Evolutionary conservation across 129 eudicot genomes (phyloP).

Genomic region (Ambrosia trifida): DNA sequence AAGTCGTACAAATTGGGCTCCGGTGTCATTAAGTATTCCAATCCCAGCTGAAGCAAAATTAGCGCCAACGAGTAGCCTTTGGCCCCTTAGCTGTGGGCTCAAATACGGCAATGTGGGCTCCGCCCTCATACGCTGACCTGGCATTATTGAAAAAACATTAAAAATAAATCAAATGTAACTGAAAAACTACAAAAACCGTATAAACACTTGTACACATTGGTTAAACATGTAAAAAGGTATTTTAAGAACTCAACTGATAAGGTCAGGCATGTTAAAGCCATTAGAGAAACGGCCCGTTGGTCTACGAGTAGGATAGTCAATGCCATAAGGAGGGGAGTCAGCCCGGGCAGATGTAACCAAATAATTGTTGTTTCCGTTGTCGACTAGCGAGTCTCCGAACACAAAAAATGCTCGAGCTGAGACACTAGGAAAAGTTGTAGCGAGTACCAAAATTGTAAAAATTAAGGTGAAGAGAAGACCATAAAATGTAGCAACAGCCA

Average conservation of each 20-base stretch:
- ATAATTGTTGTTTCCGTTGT: slow-evolving; percentile 45
- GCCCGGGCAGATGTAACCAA: slow-evolving; percentile 43
- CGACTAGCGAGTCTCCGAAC: slow-evolving; percentile 50
- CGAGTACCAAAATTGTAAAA: slow-evolving; percentile 7
- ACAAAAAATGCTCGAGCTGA: slow-evolving; percentile 43
- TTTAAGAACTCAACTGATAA: slow-evolving; percentile 32
- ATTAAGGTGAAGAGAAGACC: slow-evolving; percentile 10
- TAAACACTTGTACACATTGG: not conserved
- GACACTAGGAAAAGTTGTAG: slow-evolving; percentile 13
- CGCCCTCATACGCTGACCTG: slow-evolving; percentile 67
- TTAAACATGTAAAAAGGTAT: not conserved
- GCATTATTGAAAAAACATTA: not conserved
- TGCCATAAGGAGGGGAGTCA: slow-evolving; percentile 43
- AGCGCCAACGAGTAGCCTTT: slow-evolving; percentile 77
- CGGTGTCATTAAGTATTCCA: slow-evolving; percentile 90
- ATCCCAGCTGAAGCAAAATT: slow-evolving; percentile 96
- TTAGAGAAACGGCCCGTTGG: slow-evolving; percentile 49
- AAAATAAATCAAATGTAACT: not conserved
- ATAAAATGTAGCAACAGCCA: slow-evolving; percentile 31
- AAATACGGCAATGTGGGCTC: slow-evolving; percentile 77
- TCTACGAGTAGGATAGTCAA: slow-evolving; percentile 45
- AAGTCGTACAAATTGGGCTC: slow-evolving; percentile 62
- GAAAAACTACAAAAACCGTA: not conserved
- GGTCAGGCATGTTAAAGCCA: slow-evolving; percentile 43
- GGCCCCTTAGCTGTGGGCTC: slow-evolving; percentile 57